phyloP scores from a whole-genome alignment of 768 basidiomycete species.

The Gymnopilus dilepis region DNA sequence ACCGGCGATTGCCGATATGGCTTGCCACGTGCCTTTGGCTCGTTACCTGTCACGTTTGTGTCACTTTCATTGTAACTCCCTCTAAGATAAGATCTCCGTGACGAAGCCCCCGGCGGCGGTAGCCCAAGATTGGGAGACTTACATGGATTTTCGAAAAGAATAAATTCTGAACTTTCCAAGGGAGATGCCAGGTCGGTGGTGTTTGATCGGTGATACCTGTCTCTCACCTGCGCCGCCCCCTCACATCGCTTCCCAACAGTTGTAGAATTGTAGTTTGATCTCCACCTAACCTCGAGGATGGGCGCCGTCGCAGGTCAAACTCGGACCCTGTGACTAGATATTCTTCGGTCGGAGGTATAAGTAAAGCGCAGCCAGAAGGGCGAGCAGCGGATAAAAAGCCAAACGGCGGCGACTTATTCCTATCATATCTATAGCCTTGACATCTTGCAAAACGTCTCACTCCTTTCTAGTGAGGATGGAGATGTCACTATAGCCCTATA shows the following conservation, averaged over 20 bases:
- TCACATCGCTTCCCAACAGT: background rate
- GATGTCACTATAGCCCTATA: no score
- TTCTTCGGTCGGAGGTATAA: background rate
- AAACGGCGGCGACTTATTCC: no score
- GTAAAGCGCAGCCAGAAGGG: no score
- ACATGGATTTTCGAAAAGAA: background rate
- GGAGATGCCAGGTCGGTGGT: background rate
- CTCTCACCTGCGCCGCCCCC: background rate
- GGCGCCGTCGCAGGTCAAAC: background rate
- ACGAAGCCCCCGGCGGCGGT: background rate
- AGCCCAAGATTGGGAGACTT: background rate
- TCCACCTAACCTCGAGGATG: background rate
- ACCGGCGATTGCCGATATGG: slow-evolving; percentile 35
- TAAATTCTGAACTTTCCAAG: background rate
- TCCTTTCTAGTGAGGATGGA: no score
- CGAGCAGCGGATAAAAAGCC: no score
- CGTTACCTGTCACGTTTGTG: background rate
- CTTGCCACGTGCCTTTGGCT: background rate
- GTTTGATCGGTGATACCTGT: background rate
- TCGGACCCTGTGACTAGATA: background rate
- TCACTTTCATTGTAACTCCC: no score
- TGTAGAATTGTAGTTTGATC: background rate
- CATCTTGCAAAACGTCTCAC: no score
- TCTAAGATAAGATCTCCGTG: no score
- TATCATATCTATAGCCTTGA: no score